Evolutionary conservation across 352 stramenopile genomes (phyloP), one percentile per base, ranked within the genome.

Genomic region (Pythium rhizo-oryzae): DNA sequence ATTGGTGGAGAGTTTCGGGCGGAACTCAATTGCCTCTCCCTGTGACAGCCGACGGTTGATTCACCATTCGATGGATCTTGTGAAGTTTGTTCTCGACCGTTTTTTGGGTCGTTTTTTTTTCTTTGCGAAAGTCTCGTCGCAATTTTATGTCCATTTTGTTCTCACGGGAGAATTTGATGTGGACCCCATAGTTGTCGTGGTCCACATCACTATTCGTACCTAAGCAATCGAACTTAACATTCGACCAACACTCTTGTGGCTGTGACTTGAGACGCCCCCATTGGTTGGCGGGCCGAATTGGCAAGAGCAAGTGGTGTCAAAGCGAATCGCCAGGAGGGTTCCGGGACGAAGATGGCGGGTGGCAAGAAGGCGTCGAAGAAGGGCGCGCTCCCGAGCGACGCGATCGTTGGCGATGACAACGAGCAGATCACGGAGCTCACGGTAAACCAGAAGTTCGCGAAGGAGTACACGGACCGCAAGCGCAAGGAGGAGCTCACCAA

Each of bases 361-460:
- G 43, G 30, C 49, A 67, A 64, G 50, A 63, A 58, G 50, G 30
- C 57, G 35, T 16, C 53, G n/a, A 70, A 65, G 53, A 71, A 65
- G 53, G 59, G 23, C 28, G 52, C 57, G 46, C 51, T 67, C 13
- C 46, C 37, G 18, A 69, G 54, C 11, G 72, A 74, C 33, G 60
- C 56, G 0, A 55, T 30, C 1, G 62, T 77, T 3, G 49, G 68
- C 11, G 50, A 70, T 8, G 60, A 65, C 9, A 59, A 72, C 1
- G 56, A 59, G 2, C 51, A 67, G 19, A 66, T 71, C 61, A 70
- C 80, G n/a, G 65, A 87, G 71, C 79, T 95, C 13, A 79, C 79
- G 39, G 84, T 96, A 58, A 96, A 96, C 66, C 64, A 80, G 39
- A 88, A 88, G 67, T 96, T 90, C 59, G 88, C 88, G 18, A 82